Evolutionary conservation across 2,329 filamentous ascomycete genomes (phyloP), one percentile per base, ranked within the genome.

Genomic region (Botrytis sinoallii): DNA sequence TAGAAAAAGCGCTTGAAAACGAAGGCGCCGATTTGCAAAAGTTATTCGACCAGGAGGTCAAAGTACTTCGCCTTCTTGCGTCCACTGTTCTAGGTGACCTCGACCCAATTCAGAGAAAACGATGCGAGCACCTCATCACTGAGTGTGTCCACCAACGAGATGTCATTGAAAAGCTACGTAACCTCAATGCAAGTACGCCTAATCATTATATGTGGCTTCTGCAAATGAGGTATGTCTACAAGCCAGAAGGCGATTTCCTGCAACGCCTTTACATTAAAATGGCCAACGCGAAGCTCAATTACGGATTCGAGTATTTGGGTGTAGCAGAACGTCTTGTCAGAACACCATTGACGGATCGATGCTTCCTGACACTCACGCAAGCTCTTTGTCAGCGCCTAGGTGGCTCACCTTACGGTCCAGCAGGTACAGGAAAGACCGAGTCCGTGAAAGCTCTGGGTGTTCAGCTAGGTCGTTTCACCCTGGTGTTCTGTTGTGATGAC

Each of bases 401-500:
- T 84, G 96, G 97, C 71, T 99, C 97, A 67, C 96, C 96, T 0
- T 99, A 99, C 80, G 96, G 96, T 70, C 96, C 96, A 77, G 96
- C 96, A 74, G 96, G 96, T 86, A 99, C 96, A 63, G 96, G 96
- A 82, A 99, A 99, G 84, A 99, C 96, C 0, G 96, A 99, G 82
- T 99, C 96, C 2, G 96, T 99, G 82, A 99, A 99, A 84, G 96
- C 96, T 32, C 88, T 99, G 40, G 97, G 96, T 86, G 89, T 99
- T 6, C 95, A 99, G 82, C 90, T 99, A 72, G 97, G 96, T 81
- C 91, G 97, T 75, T 99, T 99, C 82, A 99, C 97, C 2, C 89
- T 99, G 40, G 97, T 99, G 42, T 99, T 99, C 86, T 99, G 97
- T 83, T 99, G 96, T 85, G 96, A 99, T 81, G 96, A 99, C 83